These are phyloP conservation scores for Pyricularia grisea DNA, from an alignment of 2,329 filamentous ascomycete species.

Conservation along the genomic window DNA sequence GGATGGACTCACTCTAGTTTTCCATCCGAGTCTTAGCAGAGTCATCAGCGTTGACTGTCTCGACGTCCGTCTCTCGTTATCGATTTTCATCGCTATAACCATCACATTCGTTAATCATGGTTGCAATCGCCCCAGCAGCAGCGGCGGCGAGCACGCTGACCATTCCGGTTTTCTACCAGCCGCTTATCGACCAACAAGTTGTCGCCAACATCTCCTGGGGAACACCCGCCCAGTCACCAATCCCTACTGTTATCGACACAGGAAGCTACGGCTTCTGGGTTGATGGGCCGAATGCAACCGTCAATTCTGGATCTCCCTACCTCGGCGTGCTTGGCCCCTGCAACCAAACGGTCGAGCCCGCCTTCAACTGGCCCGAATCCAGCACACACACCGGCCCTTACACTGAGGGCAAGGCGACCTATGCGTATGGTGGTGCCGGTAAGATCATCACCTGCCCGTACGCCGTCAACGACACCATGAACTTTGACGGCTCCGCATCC, in stretches of 20 bases:
- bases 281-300: conserved; percentile 9
- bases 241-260: conserved; percentile 15
- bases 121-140: conserved; percentile 5
- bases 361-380: conserved; percentile 5
- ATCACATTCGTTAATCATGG: not conserved
- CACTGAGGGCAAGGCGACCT: conserved; percentile 5
- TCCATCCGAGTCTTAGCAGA: not conserved
- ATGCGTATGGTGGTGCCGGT: conserved; percentile 11
- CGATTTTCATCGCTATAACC: not conserved
- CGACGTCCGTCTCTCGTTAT: not conserved
- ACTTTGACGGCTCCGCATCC: conserved; percentile 8
- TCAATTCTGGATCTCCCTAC: conserved; percentile 10
- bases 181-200: conserved; percentile 11
- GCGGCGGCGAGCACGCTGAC: not conserved
- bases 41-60: not conserved
- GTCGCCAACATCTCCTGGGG: conserved; percentile 13
- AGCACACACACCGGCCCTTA: conserved; percentile 8
- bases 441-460: conserved; percentile 11
- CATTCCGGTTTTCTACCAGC: conserved; percentile 5
- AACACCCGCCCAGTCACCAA: conserved; percentile 9
- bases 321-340: conserved; percentile 8
- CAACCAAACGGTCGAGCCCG: conserved; percentile 6
- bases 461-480: conserved; percentile 15
- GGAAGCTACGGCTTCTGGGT: conserved; percentile 16
- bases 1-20: not conserved